Evolutionary conservation across 2,329 filamentous ascomycete species (phyloP).

Genomic region (Fusarium temperatum): DNA sequence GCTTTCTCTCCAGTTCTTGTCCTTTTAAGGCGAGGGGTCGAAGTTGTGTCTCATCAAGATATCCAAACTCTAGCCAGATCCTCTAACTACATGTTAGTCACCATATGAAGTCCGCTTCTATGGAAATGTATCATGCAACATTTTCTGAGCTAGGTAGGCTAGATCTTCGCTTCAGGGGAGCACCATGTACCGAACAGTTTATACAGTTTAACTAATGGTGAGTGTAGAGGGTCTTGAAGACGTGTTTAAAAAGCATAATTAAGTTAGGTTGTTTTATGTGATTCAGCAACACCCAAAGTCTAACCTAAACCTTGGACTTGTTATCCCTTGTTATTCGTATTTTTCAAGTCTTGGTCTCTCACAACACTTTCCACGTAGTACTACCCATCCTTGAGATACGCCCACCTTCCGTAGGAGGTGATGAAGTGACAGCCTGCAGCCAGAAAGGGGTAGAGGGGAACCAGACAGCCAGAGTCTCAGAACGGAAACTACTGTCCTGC

Average conservation of each 20-base stretch:
- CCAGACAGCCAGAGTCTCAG: conserved; percentile 11
- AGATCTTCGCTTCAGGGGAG: neutral
- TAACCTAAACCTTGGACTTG: neutral
- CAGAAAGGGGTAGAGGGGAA: conserved; percentile 22
- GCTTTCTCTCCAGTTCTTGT: neutral
- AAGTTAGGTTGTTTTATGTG: neutral
- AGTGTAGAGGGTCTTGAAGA: neutral
- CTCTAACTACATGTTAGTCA: neutral
- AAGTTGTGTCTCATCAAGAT: neutral
- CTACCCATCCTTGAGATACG: neutral
- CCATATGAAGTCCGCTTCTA: neutral
- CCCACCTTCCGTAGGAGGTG: conserved; percentile 1
- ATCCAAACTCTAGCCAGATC: neutral
- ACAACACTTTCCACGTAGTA: neutral
- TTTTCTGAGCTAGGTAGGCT: neutral
- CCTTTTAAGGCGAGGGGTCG: neutral
- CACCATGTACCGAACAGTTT: neutral
- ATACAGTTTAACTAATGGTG: neutral
- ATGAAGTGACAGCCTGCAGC: neutral
- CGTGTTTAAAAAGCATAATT: neutral
- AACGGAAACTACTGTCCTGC: conserved; percentile 29
- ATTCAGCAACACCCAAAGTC: neutral
- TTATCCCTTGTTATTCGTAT: neutral
- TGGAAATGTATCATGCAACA: neutral
- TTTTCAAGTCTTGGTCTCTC: neutral